Evolutionary conservation across 257 asterid genomes (phyloP), one percentile per base, ranked within the genome.

Genomic region (Solanum tacnaense): DNA sequence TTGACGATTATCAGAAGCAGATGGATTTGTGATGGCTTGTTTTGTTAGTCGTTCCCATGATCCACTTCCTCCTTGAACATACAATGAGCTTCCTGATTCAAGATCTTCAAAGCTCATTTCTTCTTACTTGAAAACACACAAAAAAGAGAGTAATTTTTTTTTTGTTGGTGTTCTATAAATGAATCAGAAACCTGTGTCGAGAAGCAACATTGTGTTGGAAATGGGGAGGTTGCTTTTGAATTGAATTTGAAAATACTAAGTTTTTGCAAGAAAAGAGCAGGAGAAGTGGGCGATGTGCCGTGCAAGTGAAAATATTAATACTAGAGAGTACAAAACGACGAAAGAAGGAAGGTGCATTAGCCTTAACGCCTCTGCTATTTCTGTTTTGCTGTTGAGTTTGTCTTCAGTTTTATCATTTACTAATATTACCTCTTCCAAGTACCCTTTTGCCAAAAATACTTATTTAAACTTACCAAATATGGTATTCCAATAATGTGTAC

Each of bases 71-170:
- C 78, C 78, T 29, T 21, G 86, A 67, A 83, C 86, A 65, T 78
- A 83, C 15, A 85, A 46, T 15, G 74, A 46, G 27, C 90, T 87
- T 83, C 94, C 92, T 78, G 89, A 86, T 88, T 93, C 92, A 58
- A 93, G 93, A 91, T 92, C 94, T 71, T 90, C 91, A 86, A 93
- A 93, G 85, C 94, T 93, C 95, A 93, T 92, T 29, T 60, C 74
- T 31, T 25, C 7, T 13, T n/a, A n/a, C 44, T 36, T 32, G 15
- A 60, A 9, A 60, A 23, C n/a, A 58, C 1, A 58, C 27, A 58
- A 58, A 58, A 58, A 58, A 20, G 27, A 58, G 67, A 58, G 67
- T 20, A 58, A 0, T 21, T 20, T 58, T 21, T 20, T 21, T n/a
- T 15, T 52, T 15, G 34, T n/a, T 65, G 73, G 73, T 60, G 70